Evolutionary conservation across 2,329 filamentous ascomycete genomes (phyloP), one percentile per base, ranked within the genome.

Genomic region (Colletotrichum sp.): DNA sequence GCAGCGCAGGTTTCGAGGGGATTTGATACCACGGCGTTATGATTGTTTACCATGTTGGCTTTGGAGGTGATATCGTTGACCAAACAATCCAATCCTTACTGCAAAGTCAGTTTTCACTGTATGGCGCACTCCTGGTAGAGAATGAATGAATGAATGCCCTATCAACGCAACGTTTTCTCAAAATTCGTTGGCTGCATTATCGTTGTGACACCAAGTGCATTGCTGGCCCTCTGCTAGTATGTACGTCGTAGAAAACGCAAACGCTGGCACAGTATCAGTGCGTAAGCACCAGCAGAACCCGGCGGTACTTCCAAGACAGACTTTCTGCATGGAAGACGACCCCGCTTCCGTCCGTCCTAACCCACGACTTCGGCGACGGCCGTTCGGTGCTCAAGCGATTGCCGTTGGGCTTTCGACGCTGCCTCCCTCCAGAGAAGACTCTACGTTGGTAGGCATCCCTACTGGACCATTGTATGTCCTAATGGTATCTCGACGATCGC

Each of bases 11-110:
- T 52, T 18, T 74, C n/a, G 24, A 7, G 26, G 36, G 34, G 56
- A 52, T 61, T 69, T 72, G 68, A 72, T 74, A 74, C 68, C 72
- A 74, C 52, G 68, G 72, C 62, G 68, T 74, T 62, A 55, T 55
- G 43, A 21, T 66, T 56, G 36, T 26, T 7, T 72, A 9, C 10
- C 14, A 43, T 58, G 52, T 28, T 26, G 18, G 21, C 21, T 56
- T 26, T 16, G 69, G 28, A 28, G 55, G 36, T 36, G 56, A 61
- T 34, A 21, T 68, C 21, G n/a, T 21, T 21, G 34, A 43, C 59
- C 12, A 52, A n/a, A 24, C 16, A 30, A 16, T 48, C 30, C 34
- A 32, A 67, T 72, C 36, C 36, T 61, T 61, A 18, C 21, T 32
- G 36, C 16, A 14, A 30, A 24, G 28, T 38, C 18, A 10, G 36